Evolutionary conservation across 108 stramenopile species (phyloP), one percentile per base, ranked within the genome.

Genomic region (Nitzschia sp.): DNA sequence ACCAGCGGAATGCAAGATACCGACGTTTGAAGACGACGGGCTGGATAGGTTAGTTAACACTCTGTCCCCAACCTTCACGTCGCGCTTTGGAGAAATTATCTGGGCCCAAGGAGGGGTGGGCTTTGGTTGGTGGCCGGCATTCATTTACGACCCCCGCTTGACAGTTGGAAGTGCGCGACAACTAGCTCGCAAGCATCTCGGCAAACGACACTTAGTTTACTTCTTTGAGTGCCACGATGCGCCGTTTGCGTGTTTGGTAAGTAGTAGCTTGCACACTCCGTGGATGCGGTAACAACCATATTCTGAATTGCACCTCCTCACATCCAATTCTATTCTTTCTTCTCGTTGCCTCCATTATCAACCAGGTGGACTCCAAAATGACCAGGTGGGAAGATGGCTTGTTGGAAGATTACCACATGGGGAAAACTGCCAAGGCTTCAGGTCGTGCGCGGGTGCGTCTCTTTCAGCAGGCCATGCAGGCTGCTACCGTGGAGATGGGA

Each of bases 221-320:
- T 94, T 94, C 63, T 94, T 94, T 70, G 88, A 86, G 67, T 94
- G 93, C 64, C 66, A 79, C 25, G 93, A 91, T 48, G 83, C 90
- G 28, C 93, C 93, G 18, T 94, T 94, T 72, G 73, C 88, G 25
- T 84, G 85, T 8, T 47, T 94, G 58, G 54, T 80, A 0, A n/a
- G n/a, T n/a, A n/a, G n/a, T n/a, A n/a, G n/a, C n/a, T n/a, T n/a
- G n/a, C n/a, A n/a, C n/a, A n/a, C n/a, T n/a, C n/a, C n/a, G n/a
- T n/a, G n/a, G n/a, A n/a, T n/a, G n/a, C n/a, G n/a, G n/a, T n/a
- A n/a, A n/a, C n/a, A n/a, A n/a, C n/a, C n/a, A n/a, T n/a, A n/a
- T n/a, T n/a, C n/a, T n/a, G n/a, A n/a, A n/a, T n/a, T n/a, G n/a
- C n/a, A n/a, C n/a, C n/a, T n/a, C n/a, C n/a, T n/a, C n/a, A n/a